These are phyloP conservation scores for Taiwanofungus camphoratus DNA, from an alignment of 1,284 basidiomycete species.

Conservation along the genomic window DNA sequence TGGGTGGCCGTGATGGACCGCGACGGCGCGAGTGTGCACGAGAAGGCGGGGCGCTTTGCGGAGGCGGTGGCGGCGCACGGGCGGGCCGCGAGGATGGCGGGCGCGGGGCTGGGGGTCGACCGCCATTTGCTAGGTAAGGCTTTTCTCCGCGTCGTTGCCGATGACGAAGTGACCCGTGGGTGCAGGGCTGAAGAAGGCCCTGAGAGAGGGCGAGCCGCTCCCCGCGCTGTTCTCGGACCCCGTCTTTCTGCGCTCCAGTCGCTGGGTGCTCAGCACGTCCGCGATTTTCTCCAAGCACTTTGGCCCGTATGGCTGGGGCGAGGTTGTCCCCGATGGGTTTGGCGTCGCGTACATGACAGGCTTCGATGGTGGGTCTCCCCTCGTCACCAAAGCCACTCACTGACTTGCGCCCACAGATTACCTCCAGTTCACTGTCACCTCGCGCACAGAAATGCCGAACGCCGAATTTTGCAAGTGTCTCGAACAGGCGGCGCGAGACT, in stretches of 20 bases:
- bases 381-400: constrained; percentile 4
- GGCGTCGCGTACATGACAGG: constrained; percentile 77
- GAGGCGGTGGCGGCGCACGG: constrained; percentile 70
- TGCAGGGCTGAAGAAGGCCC: constrained; percentile 60
- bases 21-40: constrained; percentile 30
- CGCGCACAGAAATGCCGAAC: constrained; percentile 72
- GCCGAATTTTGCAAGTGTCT: constrained; percentile 62
- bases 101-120: constrained; percentile 74
- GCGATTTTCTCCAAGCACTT: constrained; percentile 82
- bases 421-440: constrained; percentile 79
- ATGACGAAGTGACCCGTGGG: background rate
- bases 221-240: constrained; percentile 73
- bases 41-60: constrained; percentile 54
- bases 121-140: constrained; percentile 73
- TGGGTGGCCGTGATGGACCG: constrained; percentile 77
- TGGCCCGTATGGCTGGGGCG: constrained; percentile 82
- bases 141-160: background rate
- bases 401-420: constrained; percentile 40
- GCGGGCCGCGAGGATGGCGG: constrained; percentile 63
- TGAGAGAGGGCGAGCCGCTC: constrained; percentile 54
- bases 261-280: constrained; percentile 81
- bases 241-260: constrained; percentile 56
- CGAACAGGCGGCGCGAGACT: constrained; percentile 56
- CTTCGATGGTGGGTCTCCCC: constrained; percentile 47
- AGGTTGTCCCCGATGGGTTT: constrained; percentile 78